Conservation (phyloP, 257 asterid genomes). For the Vinca minor region DNA sequence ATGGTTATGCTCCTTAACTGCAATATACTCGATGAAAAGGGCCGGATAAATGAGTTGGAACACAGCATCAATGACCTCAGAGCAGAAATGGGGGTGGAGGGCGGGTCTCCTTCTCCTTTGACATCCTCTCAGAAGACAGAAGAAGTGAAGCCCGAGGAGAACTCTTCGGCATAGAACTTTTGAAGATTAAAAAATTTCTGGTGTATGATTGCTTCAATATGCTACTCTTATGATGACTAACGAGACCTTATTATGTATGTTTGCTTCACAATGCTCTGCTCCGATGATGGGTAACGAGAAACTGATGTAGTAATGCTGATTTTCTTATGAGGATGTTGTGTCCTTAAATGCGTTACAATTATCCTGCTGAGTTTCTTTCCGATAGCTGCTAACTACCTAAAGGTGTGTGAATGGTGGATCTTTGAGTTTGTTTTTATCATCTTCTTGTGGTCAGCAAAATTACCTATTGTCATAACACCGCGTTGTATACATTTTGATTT, state of each 20-base stretch:
- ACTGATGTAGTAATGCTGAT: background rate
- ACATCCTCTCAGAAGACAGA: slow-evolving; percentile 6
- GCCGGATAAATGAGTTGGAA: slow-evolving; percentile 16
- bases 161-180: slow-evolving; percentile 2
- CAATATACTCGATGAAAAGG: slow-evolving; percentile 17
- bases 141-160: slow-evolving; percentile 10
- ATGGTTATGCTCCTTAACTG: slow-evolving; percentile 15
- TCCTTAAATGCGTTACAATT: background rate
- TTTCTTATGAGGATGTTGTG: background rate
- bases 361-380: background rate
- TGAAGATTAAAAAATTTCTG: background rate
- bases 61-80: slow-evolving; percentile 20
- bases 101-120: slow-evolving; percentile 15
- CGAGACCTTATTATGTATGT: no score
- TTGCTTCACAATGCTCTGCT: no score
- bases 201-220: background rate
- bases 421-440: background rate
- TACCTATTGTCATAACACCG: background rate
- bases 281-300: no score
- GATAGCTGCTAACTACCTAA: background rate
- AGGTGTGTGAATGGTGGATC: background rate
- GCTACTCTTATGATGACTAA: background rate
- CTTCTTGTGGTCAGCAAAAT: background rate
- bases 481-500: background rate
- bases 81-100: slow-evolving; percentile 17